These are phyloP conservation scores for Dioscorea zingiberensis DNA, from an alignment of 106 monocot species.

Conservation along the genomic window DNA sequence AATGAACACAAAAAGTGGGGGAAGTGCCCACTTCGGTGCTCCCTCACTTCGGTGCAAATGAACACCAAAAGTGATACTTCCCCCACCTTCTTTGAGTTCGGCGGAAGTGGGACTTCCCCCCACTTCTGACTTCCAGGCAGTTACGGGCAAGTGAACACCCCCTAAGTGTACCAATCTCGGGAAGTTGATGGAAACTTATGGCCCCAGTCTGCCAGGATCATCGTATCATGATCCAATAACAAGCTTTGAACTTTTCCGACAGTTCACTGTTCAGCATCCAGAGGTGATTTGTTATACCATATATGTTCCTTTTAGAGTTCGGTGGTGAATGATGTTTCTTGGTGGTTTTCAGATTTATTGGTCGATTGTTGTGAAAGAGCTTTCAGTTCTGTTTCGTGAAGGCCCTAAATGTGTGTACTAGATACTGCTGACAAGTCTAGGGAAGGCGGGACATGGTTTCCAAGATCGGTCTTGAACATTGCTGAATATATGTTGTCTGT, in stretches of 20 bases:
- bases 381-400: conserved; percentile 57
- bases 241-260: conserved; percentile 66
- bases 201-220: conserved; percentile 60
- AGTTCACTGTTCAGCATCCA: conserved; percentile 59
- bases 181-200: conserved; percentile 65
- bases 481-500: conserved; percentile 84
- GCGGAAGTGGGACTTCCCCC: no score
- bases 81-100: no score
- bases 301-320: not conserved
- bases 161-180: conserved; percentile 73
- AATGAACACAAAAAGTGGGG: no score
- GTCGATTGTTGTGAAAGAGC: conserved; percentile 74
- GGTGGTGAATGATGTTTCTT: not conserved
- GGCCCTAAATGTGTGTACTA: conserved; percentile 56
- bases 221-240: conserved; percentile 76
- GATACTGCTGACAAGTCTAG: conserved; percentile 57
- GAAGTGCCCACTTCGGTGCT: no score
- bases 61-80: no score
- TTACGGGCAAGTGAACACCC: no score
- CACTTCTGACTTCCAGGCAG: no score
- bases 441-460: conserved; percentile 66
- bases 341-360: conserved; percentile 60
- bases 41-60: no score
- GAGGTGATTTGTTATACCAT: conserved; percentile 29
- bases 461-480: conserved; percentile 68